phyloP scores from a whole-genome alignment of 2,329 filamentous ascomycete species.

The Trichophyton mentagrophytes region DNA sequence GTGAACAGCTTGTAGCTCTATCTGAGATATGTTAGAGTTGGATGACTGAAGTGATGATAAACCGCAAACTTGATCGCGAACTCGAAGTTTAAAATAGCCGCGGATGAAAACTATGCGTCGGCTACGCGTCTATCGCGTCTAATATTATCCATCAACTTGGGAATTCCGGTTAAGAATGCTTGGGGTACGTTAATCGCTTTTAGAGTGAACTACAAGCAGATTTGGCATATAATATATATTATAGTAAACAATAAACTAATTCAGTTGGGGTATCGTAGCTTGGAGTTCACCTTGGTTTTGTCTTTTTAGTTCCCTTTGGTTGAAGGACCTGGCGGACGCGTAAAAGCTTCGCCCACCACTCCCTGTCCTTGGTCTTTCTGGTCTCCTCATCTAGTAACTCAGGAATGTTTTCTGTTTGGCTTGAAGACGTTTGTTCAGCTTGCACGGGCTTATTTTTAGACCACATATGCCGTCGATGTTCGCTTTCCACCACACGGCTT shows the following conservation, averaged over 20 bases:
- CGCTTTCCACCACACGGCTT: slow-evolving; percentile 31
- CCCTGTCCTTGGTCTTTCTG: slow-evolving; percentile 52
- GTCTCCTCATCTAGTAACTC: slow-evolving; percentile 26
- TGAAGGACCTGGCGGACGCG: slow-evolving; percentile 61
- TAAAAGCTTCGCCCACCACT: slow-evolving; percentile 58
- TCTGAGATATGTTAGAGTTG: neutral
- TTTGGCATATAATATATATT: neutral
- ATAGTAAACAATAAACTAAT: neutral
- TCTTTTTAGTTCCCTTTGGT: slow-evolving; percentile 38
- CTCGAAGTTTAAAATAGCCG: neutral
- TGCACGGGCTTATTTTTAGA: slow-evolving; percentile 17
- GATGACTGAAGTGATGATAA: neutral
- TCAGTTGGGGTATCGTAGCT: neutral
- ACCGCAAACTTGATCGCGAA: neutral
- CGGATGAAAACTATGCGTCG: neutral
- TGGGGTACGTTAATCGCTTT: no score
- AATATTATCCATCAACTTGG: neutral
- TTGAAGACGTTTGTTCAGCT: slow-evolving; percentile 20
- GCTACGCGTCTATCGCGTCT: neutral
- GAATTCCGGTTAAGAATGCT: no score
- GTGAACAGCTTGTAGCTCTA: neutral
- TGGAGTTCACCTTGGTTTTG: neutral
- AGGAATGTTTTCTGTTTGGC: slow-evolving; percentile 13
- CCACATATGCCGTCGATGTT: slow-evolving; percentile 23
- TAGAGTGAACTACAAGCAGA: neutral